Evolutionary conservation across 192 early-diverging fungal genomes (phyloP), one percentile per base, ranked within the genome.

Genomic region (Coemansia sp.): DNA sequence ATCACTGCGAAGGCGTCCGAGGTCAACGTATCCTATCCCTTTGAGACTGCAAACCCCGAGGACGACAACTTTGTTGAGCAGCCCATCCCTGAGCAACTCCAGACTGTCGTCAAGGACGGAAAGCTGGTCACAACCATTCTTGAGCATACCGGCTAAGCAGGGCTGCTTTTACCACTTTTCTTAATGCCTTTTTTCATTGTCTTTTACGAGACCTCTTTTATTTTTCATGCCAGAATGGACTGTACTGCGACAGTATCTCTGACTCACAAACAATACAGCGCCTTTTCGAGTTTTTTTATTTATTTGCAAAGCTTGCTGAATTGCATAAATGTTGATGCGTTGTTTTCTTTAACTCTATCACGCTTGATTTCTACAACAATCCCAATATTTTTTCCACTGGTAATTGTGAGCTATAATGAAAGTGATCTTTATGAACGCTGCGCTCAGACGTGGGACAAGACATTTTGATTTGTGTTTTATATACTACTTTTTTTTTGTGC

Each of bases 1-100:
- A 85, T 95, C 66, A 93, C 93, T 0, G 91, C 94, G n/a, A 99
- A 98, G 85, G 91, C 89, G 55, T 93, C 90, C 34, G 91, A 95
- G 58, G 80, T 97, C 68, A 99, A 99, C 75, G 84, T 99, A 14
- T 77, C 92, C n/a, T 75, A 91, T 8, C 90, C 90, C 0, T 73
- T 48, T 5, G 72, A 73, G 59, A 77, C 74, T 8, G 28, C 42
- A 50, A 68, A 61, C n/a, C 65, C 62, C 34, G 87, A 92, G n/a
- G 85, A 87, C 40, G 89, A 87, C 17, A 88, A 91, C 67, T 96
- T 77, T 73, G 80, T 83, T 25, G 97, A 99, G 84, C 82, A 87
- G 61, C 91, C 96, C 29, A 83, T 99, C 11, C 90, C 95, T 36
- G 97, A 99, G 73, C 96, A 97, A 82, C 85, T 96, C 61, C 92